phyloP scores from a whole-genome alignment of 1,139 yeast species.

The Yamadazyma atmosphaerica region DNA sequence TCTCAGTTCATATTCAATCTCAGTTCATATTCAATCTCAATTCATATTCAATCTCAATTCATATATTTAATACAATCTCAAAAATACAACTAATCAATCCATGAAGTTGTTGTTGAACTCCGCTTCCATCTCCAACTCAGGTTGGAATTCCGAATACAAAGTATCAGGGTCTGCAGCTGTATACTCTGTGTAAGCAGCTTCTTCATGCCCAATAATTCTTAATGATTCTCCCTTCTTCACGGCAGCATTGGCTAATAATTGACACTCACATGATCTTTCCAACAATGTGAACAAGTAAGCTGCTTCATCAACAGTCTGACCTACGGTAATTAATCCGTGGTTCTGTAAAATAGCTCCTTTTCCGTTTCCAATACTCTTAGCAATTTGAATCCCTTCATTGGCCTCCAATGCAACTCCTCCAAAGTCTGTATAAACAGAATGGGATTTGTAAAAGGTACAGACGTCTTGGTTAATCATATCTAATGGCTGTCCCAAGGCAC shows the following conservation, averaged over 20 bases:
- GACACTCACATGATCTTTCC: conserved; percentile 74
- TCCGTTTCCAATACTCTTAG: conserved; percentile 63
- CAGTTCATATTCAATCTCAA: background rate
- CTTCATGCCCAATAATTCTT: conserved; percentile 55
- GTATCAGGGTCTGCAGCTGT: conserved; percentile 67
- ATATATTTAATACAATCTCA: no score
- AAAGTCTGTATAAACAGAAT: conserved; percentile 64
- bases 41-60: no score
- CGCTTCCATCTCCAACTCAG: conserved; percentile 42
- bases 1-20: no score
- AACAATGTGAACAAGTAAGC: conserved; percentile 67
- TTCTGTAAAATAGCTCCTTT: conserved; percentile 70
- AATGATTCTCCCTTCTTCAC: conserved; percentile 33
- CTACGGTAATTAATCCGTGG: conserved; percentile 80
- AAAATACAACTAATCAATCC: no score
- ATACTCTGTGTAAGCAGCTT: conserved; percentile 66
- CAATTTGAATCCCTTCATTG: conserved; percentile 70
- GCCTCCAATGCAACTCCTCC: conserved; percentile 81
- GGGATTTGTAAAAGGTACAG: conserved; percentile 65
- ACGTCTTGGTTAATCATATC: conserved; percentile 84
- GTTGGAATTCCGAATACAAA: conserved; percentile 72
- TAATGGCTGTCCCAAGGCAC: conserved; percentile 67
- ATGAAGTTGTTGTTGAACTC: conserved; percentile 23
- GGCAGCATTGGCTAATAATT: conserved; percentile 60
- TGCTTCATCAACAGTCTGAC: conserved; percentile 79